These are phyloP conservation scores for Achaetomiella virescens DNA, from an alignment of 495 filamentous ascomycete species.

Conservation along the genomic window DNA sequence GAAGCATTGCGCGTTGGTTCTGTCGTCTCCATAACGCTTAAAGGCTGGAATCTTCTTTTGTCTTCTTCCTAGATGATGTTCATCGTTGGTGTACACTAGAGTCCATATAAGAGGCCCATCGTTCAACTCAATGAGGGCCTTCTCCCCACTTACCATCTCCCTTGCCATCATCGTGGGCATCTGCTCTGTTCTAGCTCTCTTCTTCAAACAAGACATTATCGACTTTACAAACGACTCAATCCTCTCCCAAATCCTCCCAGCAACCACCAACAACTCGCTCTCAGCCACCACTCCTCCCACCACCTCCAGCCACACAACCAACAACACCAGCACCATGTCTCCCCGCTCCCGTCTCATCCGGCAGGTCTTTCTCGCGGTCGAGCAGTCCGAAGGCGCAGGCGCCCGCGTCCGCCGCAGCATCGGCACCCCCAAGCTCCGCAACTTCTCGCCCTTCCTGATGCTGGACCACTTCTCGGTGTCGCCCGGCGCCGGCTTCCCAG, in stretches of 20 bases:
- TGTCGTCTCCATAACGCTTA: not conserved
- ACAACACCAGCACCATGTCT: conserved; percentile 50
- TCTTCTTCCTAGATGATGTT: not conserved
- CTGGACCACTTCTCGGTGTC: conserved; percentile 86
- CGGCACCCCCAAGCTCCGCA: conserved; percentile 73
- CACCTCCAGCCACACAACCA: conserved; percentile 13
- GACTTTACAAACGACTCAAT: not conserved
- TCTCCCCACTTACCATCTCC: conserved; percentile 20
- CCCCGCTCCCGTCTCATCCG: conserved; percentile 67
- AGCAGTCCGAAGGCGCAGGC: conserved; percentile 85
- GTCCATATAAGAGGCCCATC: conserved; percentile 11
- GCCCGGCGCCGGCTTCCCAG: conserved; percentile 60
- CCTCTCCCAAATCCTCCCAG: not conserved
- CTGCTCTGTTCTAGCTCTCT: conserved; percentile 28
- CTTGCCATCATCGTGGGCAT: conserved; percentile 35
- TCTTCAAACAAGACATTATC: not conserved
- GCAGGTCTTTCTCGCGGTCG: conserved; percentile 73
- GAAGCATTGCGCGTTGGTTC: not conserved
- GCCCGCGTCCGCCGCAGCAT: conserved; percentile 84
- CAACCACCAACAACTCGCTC: not conserved
- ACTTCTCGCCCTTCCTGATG: conserved; percentile 95
- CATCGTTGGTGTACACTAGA: not conserved
- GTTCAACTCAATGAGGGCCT: conserved; percentile 24
- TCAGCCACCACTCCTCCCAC: not conserved
- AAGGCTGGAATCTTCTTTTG: conserved; percentile 2